Conservation (phyloP, 2,329 filamentous ascomycete genomes). For the Berkeleyomyces rouxiae region DNA sequence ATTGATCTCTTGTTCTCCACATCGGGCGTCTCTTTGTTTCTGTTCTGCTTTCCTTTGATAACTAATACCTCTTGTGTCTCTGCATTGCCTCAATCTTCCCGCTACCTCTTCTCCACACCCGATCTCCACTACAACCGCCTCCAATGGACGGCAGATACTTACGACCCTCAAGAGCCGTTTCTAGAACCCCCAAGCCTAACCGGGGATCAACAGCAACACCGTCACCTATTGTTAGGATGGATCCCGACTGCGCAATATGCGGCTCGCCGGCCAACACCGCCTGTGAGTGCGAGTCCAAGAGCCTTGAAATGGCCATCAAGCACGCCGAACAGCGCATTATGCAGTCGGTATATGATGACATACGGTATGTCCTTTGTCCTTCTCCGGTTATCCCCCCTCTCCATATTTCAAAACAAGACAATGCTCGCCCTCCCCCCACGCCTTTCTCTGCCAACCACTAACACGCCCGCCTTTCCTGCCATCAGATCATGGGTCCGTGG, state of each 20-base stretch:
- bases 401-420: background rate
- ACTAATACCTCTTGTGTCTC: background rate
- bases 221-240: conserved; percentile 38
- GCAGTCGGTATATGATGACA: conserved; percentile 43
- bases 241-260: conserved; percentile 54
- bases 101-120: background rate
- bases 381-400: background rate
- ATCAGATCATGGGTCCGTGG: conserved; percentile 45
- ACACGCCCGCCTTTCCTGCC: background rate
- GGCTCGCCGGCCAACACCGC: conserved; percentile 38
- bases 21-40: background rate
- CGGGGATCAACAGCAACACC: conserved; percentile 12
- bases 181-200: background rate
- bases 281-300: conserved; percentile 51
- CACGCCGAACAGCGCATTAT: conserved; percentile 50
- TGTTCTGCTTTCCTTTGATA: background rate
- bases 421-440: background rate
- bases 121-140: conserved; percentile 18
- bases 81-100: background rate
- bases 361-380: conserved; percentile 32
- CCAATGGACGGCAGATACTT: conserved; percentile 4
- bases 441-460: background rate
- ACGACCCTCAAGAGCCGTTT: background rate
- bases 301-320: conserved; percentile 43
- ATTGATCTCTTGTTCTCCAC: background rate